These are phyloP conservation scores for Byssoonygena ceratinophila DNA, from an alignment of 2,329 filamentous ascomycete species.

Conservation along the genomic window DNA sequence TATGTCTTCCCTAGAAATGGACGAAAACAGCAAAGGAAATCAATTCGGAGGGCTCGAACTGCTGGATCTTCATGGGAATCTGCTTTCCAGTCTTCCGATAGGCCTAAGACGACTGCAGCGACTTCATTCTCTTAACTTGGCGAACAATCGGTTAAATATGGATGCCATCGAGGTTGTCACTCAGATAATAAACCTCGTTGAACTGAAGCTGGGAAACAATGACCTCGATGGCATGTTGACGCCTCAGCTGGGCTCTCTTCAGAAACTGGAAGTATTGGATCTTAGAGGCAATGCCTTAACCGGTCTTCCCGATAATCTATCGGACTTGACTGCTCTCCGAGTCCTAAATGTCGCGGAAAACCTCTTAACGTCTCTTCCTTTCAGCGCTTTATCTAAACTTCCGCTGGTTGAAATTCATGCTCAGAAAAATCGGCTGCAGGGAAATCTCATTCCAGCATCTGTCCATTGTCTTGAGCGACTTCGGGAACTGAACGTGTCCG, in stretches of 20 bases:
- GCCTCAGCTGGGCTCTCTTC: constrained; percentile 51
- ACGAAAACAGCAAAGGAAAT: constrained; percentile 57
- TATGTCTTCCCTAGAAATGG: constrained; percentile 47
- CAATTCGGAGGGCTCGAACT: constrained; percentile 74
- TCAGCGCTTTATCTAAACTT: constrained; percentile 55
- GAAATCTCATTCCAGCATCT: constrained; percentile 56
- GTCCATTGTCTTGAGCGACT: constrained; percentile 52
- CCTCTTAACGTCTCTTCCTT: constrained; percentile 58
- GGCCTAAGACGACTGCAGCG: constrained; percentile 63
- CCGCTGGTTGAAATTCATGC: constrained; percentile 63
- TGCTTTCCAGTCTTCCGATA: constrained; percentile 58
- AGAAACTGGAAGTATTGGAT: constrained; percentile 67
- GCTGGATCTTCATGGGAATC: constrained; percentile 78
- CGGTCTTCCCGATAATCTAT: constrained; percentile 55
- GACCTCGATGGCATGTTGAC: constrained; percentile 58
- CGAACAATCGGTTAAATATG: constrained; percentile 66
- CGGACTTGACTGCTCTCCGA: constrained; percentile 58
- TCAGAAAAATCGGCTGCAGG: constrained; percentile 67
- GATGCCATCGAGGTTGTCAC: constrained; percentile 60
- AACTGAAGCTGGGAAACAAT: constrained; percentile 74
- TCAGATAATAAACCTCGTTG: constrained; percentile 60
- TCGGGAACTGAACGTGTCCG: constrained; percentile 65
- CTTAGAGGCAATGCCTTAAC: constrained; percentile 70
- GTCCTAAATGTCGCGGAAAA: constrained; percentile 75
- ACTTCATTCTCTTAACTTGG: constrained; percentile 73